phyloP scores from a whole-genome alignment of 345 rosid species.

The Balakata baccata region DNA sequence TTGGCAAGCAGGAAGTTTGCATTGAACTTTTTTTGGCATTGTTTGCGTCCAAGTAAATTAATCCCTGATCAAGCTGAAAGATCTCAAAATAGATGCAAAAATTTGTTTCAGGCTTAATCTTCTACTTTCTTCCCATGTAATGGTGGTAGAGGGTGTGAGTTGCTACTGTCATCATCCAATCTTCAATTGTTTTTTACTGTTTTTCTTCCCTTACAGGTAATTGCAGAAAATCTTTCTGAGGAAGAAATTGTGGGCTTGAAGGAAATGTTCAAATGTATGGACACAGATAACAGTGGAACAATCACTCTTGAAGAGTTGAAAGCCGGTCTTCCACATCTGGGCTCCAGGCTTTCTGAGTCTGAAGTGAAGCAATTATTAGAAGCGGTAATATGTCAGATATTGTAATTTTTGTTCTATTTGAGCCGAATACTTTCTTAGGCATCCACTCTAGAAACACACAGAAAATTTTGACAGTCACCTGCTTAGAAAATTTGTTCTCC shows the following conservation, averaged over 20 bases:
- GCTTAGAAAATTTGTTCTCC: not conserved
- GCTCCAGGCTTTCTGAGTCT: slow-evolving; percentile 80
- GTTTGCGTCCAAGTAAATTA: not conserved
- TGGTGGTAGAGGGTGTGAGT: too few species aligned
- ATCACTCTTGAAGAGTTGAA: slow-evolving; percentile 84
- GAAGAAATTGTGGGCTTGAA: slow-evolving; percentile 94
- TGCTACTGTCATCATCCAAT: too few species aligned
- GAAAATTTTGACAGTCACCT: slow-evolving; percentile 2
- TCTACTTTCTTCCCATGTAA: too few species aligned
- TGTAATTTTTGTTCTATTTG: not conserved
- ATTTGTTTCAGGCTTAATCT: too few species aligned
- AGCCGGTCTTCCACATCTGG: slow-evolving; percentile 87
- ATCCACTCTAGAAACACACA: not conserved
- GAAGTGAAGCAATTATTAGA: slow-evolving; percentile 92
- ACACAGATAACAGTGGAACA: slow-evolving; percentile 87
- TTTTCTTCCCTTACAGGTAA: slow-evolving; percentile 50
- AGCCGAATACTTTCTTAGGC: not conserved
- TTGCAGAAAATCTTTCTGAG: slow-evolving; percentile 96
- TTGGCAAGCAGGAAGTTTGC: not conserved
- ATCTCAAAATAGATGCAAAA: too few species aligned
- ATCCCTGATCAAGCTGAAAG: too few species aligned
- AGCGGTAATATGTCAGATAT: slow-evolving; percentile 52
- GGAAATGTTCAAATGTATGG: slow-evolving; percentile 95
- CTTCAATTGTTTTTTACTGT: not conserved
- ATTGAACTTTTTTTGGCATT: not conserved